Percentiles rank a stretch among this genome's conserved stretches.
Conservation (phyloP, 1,284 basidiomycete genomes). For the Psilocybe mexicana region DNA sequence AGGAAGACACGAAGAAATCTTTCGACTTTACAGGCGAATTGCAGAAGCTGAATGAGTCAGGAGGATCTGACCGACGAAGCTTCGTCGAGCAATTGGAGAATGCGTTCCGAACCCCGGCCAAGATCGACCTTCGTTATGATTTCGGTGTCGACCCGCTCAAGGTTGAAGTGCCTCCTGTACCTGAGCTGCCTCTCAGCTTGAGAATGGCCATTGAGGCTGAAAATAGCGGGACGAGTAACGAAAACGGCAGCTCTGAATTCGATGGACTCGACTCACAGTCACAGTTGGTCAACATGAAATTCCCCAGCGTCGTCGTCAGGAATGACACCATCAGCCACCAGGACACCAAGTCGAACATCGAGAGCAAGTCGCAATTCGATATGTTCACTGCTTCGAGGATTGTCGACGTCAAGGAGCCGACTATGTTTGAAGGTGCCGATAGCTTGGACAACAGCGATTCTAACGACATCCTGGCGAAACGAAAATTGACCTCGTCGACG, state of each 20-base stretch:
- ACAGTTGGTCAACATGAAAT: slow-evolving; percentile 26
- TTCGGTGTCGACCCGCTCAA: slow-evolving; percentile 34
- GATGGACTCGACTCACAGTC: slow-evolving; percentile 24
- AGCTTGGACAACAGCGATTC: slow-evolving; percentile 26
- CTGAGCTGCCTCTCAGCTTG: slow-evolving; percentile 32
- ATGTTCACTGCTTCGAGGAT: slow-evolving; percentile 30
- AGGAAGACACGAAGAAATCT: slow-evolving; percentile 72
- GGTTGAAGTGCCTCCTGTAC: slow-evolving; percentile 49
- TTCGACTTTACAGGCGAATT: slow-evolving; percentile 88
- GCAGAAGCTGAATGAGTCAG: slow-evolving; percentile 66
- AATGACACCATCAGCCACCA: background rate
- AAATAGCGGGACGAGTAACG: slow-evolving; percentile 1
- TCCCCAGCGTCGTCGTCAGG: slow-evolving; percentile 20
- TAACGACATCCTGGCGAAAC: slow-evolving; percentile 9
- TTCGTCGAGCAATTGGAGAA: slow-evolving; percentile 83
- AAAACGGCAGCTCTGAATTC: slow-evolving; percentile 16
- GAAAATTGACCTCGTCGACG: slow-evolving; percentile 29
- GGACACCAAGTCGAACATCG: background rate
- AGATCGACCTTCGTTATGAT: slow-evolving; percentile 55
- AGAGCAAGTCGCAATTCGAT: slow-evolving; percentile 25
- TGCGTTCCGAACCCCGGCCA: slow-evolving; percentile 74
- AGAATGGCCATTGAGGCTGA: slow-evolving; percentile 9
- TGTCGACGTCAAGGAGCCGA: slow-evolving; percentile 38
- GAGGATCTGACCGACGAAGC: slow-evolving; percentile 66
- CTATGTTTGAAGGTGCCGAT: slow-evolving; percentile 37